Conservation (phyloP, 805 yeast genomes). For the Kuraishia cidri region DNA sequence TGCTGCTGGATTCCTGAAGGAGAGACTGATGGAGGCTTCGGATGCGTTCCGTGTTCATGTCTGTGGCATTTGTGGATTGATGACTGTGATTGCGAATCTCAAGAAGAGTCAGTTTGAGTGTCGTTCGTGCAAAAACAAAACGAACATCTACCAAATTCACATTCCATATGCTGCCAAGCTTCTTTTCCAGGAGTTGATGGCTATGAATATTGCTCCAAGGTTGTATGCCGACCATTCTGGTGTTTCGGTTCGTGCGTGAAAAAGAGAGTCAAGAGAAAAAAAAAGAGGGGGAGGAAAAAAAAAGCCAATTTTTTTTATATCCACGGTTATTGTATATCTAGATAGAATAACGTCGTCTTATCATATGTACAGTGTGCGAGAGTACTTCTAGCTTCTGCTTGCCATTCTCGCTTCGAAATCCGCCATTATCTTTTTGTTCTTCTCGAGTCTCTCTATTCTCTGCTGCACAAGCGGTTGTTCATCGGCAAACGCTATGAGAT, state of each 20-base stretch:
- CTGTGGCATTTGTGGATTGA: conserved; percentile 97
- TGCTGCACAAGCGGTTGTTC: conserved; percentile 47
- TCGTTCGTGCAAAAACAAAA: conserved; percentile 96
- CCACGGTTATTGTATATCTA: conserved; percentile 1
- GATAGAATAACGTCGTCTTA: not conserved
- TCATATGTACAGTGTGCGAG: too few species aligned
- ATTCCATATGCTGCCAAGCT: conserved; percentile 98
- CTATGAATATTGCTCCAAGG: conserved; percentile 98
- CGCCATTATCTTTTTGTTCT: conserved; percentile 10
- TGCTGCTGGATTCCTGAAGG: conserved; percentile 96
- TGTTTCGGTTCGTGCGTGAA: conserved; percentile 15
- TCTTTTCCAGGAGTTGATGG: conserved; percentile 98
- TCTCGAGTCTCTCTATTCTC: conserved; percentile 28
- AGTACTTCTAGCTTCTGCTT: conserved; percentile 11
- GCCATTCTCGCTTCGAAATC: conserved; percentile 17
- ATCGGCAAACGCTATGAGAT: conserved; percentile 79
- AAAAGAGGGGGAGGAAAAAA: not conserved
- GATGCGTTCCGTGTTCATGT: conserved; percentile 98
- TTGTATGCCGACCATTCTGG: conserved; percentile 71
- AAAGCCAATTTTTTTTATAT: conserved; percentile 1
- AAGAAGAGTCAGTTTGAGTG: conserved; percentile 98
- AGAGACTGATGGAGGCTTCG: conserved; percentile 97
- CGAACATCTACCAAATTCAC: conserved; percentile 94
- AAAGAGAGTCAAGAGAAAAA: not conserved
- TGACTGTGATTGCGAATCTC: conserved; percentile 95